Base-by-base conservation (phyloP, 192 early-diverging fungal species). In the Gonapodya prolifera region DNA sequence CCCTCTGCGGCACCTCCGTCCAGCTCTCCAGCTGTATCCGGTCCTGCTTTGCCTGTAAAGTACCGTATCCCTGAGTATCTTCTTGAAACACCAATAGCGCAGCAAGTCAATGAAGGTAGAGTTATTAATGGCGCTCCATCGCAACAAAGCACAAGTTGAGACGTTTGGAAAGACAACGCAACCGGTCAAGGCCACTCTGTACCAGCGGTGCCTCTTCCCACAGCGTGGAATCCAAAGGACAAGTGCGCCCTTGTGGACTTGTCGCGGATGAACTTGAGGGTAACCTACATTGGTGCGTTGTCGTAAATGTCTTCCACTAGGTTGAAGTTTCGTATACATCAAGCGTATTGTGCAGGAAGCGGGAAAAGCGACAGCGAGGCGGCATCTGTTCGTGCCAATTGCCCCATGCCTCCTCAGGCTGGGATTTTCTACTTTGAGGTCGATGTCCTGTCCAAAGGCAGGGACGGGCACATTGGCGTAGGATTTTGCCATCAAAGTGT, bases 341-440 rank as follows among this genome's bases (percentile, higher is more conserved):
- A 70, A 69, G 33, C 30, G 73, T 36, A 28, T 75, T 83, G 79
- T 79, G 70, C 81, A 79, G 92, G 92, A 1, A 85, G 85, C 16
- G 92, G 96, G 1, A 81, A 86, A 69, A 70, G 35, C 1, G 98
- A 99, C 78, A 76, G 78, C 1, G 93, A 98, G 81, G 94, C 95
- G 2, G 94, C 91, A 16, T 86, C 93, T 35, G 88, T 98, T 2
- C 83, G 92, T 77, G 81, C 91, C 16, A 94, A 98, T 84, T 77
- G 84, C 33, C 87, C 93, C 31, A 95, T 98, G 29, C 95, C 94
- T 32, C 82, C 89, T 2, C 91, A 94, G 75, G 90, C 91, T 78
- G 95, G 94, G 18, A 83, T 98, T 2, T 99, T 92, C 78, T 99
- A 99, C 82, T 99, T 86, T 80, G 98, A 99, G 80, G 87, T 95